Base-by-base conservation (phyloP, 106 monocot species). In the Dendrobium catenatum region DNA sequence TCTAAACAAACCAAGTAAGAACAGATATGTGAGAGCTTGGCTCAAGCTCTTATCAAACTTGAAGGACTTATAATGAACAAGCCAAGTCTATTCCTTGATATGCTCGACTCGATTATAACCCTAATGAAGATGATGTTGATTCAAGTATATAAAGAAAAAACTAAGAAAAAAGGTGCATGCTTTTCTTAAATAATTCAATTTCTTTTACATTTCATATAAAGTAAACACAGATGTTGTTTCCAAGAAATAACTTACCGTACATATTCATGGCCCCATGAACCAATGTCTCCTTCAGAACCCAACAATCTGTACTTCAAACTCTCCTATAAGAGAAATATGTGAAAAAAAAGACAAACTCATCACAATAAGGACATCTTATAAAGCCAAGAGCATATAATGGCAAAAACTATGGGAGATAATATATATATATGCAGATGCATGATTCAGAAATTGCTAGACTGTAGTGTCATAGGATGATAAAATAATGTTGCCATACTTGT, bases 241-340 rank as follows among this genome's bases (percentile, higher is more conserved):
- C 20, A 74, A 44, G 6, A 74, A 44, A 74, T 19, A 82, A 41
- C 83, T 86, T 86, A 99, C 95, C 99, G 85, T 18, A 95, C 99
- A 89, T 99, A 99, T 86, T 95, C 99, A 83, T 99, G 99, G 10
- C 95, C 99, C 99, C 99, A 99, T n/a, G 93, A 95, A 72, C 99
- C 95, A 88, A 99, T 95, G 59, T 99, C 95, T 4, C 89, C 91
- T 18, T 93, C 95, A 74, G 89, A 90, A 46, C 99, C 95, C 81
- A 95, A 77, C 40, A 99, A 76, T 78, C 93, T 89, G 81, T 93
- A 95, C 66, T 99, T 99, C 84, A 99, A 79, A 68, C 99, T 99
- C 83, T 99, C 99, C 99, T 95, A 73, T 42, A 89, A 27, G 58
- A 72, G 68, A n/a, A 20, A 27, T 40, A 46, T 26, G 20, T 31